Evolutionary conservation across 805 yeast genomes (phyloP), one percentile per base, ranked within the genome.

Genomic region (Nakazawaea populi): DNA sequence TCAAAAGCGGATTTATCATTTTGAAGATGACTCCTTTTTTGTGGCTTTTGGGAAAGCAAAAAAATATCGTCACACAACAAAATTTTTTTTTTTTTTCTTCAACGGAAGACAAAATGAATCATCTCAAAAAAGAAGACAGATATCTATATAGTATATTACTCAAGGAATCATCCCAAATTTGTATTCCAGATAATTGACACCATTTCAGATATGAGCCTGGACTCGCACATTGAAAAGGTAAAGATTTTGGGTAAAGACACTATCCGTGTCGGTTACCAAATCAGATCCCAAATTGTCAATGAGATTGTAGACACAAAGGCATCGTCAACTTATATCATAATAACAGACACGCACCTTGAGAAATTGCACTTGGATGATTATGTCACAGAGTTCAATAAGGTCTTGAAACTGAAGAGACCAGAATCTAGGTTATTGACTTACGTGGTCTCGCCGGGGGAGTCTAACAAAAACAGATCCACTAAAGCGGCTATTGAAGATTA

Each of bases 401-500:
- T 65, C 31, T 64, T 77, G 55, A 56, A 55, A 0, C 56, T 54
- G 27, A 56, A 61, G 36, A 65, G 83, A 49, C 80, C 85, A 0
- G 63, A 73, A 1, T 73, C 90, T 2, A 79, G 99, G 56, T 67
- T 94, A 36, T 70, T 94, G 51, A 73, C 82, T 11, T 91, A 85
- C 66, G 74, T 77, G 4, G 88, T 94, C 12, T 74, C 94, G 4
- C 99, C 99, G 0, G 99, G 99, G 47, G 99, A 94, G 68, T 80
- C 89, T 49, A 86, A 86, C 66, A 94, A 94, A 71, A 85, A 80
- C 52, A 79, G 99, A 58, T 81, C 81, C 47, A 90, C 96, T 35
- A 94, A 94, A 69, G 98, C 94, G 30, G 82, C 80, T 9, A 91
- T 94, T 51, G 99, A 94, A 71, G 99, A 94, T 68, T 92, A 78